These are phyloP conservation scores for Asterochloris erici DNA, from an alignment of 139 green algal species.

Conservation along the genomic window DNA sequence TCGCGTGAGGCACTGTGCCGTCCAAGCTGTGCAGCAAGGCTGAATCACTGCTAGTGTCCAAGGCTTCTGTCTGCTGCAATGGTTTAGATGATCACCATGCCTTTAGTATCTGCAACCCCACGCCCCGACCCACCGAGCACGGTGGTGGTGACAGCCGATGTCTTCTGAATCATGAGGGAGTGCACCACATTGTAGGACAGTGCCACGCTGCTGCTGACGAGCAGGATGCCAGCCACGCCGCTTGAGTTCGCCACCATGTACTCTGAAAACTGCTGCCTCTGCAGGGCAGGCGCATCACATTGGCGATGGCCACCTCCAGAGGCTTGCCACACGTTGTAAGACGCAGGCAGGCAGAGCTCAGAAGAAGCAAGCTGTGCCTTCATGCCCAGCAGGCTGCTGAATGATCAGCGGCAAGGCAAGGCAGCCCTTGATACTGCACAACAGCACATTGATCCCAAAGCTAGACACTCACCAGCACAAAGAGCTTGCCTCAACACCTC, in stretches of 20 bases:
- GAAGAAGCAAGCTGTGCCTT: not conserved
- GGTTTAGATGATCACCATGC: not conserved
- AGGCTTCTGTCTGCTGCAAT: not conserved
- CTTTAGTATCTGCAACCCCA: not conserved
- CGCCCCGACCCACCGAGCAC: slow-evolving; percentile 34
- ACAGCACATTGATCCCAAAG: too few species aligned
- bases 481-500: too few species aligned
- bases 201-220: slow-evolving; percentile 17
- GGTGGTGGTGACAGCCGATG: slow-evolving; percentile 54
- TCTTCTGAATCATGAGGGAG: slow-evolving; percentile 51
- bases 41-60: not conserved
- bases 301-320: too few species aligned
- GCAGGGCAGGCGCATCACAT: not conserved
- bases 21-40: slow-evolving; percentile 28
- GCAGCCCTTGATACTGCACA: too few species aligned
- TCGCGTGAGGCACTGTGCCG: too few species aligned
- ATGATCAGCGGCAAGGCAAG: too few species aligned
- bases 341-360: not conserved
- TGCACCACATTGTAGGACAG: slow-evolving; percentile 42
- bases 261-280: slow-evolving; percentile 4
- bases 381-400: too few species aligned
- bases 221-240: slow-evolving; percentile 2
- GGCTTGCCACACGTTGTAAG: too few species aligned
- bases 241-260: slow-evolving; percentile 1
- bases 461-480: too few species aligned